Percentiles rank a stretch among this genome's conserved stretches.
phyloP scores from a whole-genome alignment of 495 filamentous ascomycete species.

The Sordaria brevicollis region DNA sequence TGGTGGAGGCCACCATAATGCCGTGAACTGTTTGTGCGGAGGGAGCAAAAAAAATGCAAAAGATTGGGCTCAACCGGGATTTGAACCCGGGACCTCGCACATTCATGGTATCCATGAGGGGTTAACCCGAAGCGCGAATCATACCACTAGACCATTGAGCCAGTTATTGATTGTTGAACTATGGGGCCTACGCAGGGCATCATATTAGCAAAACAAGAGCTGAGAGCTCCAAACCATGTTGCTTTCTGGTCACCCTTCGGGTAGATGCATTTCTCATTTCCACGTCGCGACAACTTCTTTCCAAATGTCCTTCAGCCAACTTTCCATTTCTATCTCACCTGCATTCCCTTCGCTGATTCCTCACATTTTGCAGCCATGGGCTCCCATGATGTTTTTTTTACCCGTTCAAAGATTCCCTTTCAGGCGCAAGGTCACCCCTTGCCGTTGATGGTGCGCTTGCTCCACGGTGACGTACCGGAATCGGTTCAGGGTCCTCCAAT shows the following conservation, averaged over 20 bases:
- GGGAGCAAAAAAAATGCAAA: neutral
- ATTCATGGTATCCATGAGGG: neutral
- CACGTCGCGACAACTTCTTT: no score
- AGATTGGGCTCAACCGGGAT: neutral
- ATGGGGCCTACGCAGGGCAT: accelerated
- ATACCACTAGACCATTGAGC: neutral
- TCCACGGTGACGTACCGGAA: neutral
- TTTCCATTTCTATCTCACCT: no score
- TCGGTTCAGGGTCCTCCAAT: no score
- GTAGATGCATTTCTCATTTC: no score
- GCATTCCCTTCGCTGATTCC: no score
- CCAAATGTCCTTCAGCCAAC: no score
- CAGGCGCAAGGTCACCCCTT: neutral
- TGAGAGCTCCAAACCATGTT: neutral
- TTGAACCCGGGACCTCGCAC: neutral
- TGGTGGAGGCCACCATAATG: neutral
- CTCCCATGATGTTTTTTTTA: no score
- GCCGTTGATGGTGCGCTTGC: neutral
- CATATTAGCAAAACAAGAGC: neutral
- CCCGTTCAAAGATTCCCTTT: no score
- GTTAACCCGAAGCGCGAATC: neutral
- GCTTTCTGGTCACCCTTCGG: neutral
- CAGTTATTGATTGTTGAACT: neutral
- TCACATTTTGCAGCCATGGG: no score
- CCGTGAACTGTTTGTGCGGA: neutral